Evolutionary conservation across 176 grass and related monocot species (phyloP).

Genomic region (Carex kokanica): DNA sequence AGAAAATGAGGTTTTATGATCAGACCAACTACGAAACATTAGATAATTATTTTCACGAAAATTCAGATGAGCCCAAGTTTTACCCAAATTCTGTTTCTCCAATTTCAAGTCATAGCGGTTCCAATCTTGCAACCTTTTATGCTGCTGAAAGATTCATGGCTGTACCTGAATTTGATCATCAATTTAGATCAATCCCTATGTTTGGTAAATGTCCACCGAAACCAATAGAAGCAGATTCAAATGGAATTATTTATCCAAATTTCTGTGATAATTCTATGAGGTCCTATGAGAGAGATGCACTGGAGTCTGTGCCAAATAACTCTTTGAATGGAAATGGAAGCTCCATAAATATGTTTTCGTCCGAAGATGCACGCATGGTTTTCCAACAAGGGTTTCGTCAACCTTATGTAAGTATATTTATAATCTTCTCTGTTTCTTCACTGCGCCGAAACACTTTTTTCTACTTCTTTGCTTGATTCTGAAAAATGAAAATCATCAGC

Average conservation of each 20-base stretch:
- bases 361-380: neutral
- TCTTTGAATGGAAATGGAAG: constrained; percentile 12
- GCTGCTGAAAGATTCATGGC: constrained; percentile 42
- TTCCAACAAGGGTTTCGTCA: constrained; percentile 10
- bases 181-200: constrained; percentile 15
- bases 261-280: constrained; percentile 34
- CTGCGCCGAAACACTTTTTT: too few species aligned
- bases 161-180: constrained; percentile 38
- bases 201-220: neutral
- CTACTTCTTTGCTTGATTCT: neutral
- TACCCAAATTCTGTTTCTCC: constrained; percentile 14
- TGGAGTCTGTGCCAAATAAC: constrained; percentile 5
- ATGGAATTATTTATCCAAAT: constrained; percentile 9
- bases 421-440: neutral
- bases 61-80: constrained; percentile 16
- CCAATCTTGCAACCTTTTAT: constrained; percentile 44
- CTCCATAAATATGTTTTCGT: neutral
- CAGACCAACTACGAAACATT: constrained; percentile 29
- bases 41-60: constrained; percentile 26
- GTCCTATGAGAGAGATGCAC: constrained; percentile 38
- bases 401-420: constrained; percentile 23
- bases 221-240: neutral
- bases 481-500: neutral
- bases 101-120: constrained; percentile 34
- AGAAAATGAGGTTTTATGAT: constrained; percentile 47